Evolutionary conservation across 768 basidiomycete genomes (phyloP).

Genomic region (Suillus brevipes): DNA sequence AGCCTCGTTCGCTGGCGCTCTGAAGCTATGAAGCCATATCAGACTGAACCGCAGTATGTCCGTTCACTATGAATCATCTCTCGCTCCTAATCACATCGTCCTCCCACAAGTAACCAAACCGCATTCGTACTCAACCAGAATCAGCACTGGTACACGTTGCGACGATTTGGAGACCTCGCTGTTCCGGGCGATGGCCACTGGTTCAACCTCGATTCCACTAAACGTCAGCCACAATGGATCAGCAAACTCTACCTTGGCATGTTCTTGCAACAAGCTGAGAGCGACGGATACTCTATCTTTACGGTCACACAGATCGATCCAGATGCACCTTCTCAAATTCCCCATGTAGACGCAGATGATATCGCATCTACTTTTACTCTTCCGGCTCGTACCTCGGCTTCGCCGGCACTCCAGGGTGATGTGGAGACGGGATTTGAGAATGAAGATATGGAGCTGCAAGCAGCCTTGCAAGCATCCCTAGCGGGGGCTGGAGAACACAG

Average conservation of each 20-base stretch:
- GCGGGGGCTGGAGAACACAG: conserved; percentile 25
- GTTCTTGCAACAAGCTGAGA: conserved; percentile 84
- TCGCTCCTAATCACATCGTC: conserved; percentile 12
- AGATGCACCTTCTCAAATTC: conserved; percentile 50
- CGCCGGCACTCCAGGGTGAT: conserved; percentile 11
- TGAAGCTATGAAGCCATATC: conserved; percentile 76
- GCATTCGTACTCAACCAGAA: conserved; percentile 86
- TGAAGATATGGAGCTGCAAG: conserved; percentile 87
- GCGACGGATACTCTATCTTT: conserved; percentile 83
- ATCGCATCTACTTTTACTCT: conserved; percentile 65
- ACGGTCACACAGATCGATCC: conserved; percentile 68
- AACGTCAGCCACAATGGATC: conserved; percentile 76
- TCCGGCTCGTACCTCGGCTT: conserved; percentile 49
- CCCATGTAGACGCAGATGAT: conserved; percentile 70
- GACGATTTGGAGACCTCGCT: conserved; percentile 67
- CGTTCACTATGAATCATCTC: conserved; percentile 21
- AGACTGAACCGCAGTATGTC: conserved; percentile 73
- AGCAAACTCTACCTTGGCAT: conserved; percentile 80
- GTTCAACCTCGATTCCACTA: conserved; percentile 87
- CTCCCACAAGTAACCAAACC: conserved; percentile 60
- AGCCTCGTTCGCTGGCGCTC: conserved; percentile 86
- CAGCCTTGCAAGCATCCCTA: conserved; percentile 82
- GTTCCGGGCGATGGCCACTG: conserved; percentile 61
- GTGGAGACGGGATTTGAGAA: conserved; percentile 55
- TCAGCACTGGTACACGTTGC: conserved; percentile 88